Evolutionary conservation across 2,329 filamentous ascomycete genomes (phyloP).

Genomic region (Fusarium buxicola): DNA sequence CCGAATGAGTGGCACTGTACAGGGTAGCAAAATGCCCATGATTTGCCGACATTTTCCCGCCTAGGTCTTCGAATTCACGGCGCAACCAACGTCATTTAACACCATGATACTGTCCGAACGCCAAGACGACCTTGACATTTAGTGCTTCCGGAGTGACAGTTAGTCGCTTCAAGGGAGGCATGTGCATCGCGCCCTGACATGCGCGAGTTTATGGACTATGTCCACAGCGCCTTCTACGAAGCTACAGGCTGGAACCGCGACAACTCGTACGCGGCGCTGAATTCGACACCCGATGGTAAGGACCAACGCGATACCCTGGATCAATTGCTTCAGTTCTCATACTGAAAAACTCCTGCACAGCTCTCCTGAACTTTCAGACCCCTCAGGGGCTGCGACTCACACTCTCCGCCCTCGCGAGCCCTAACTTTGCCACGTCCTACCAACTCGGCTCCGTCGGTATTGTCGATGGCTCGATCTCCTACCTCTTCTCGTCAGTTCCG

Average conservation of each 20-base stretch:
- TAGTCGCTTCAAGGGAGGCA: conserved; percentile 39
- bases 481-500: conserved; percentile 90
- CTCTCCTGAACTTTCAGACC: conserved; percentile 88
- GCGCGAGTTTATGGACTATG: conserved; percentile 98
- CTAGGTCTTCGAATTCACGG: neutral
- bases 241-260: conserved; percentile 90
- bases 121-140: neutral
- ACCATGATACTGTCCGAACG: neutral
- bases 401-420: conserved; percentile 89
- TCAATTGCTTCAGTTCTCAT: conserved; percentile 13
- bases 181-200: conserved; percentile 62
- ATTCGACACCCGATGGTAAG: conserved; percentile 82
- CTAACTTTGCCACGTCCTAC: conserved; percentile 95
- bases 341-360: conserved; percentile 56
- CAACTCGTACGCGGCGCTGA: conserved; percentile 90
- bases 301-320: conserved; percentile 3
- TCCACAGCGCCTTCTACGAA: conserved; percentile 89
- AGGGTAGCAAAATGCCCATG: conserved; percentile 16
- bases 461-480: conserved; percentile 96
- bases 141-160: conserved; percentile 33
- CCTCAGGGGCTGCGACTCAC: conserved; percentile 87
- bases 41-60: conserved; percentile 31
- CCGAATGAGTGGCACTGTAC: conserved; percentile 1
- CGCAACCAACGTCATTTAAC: conserved; percentile 7
- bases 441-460: conserved; percentile 88